These are phyloP conservation scores for Onygena corvina DNA, from an alignment of 2,329 filamentous ascomycete genomes.

Conservation along the genomic window DNA sequence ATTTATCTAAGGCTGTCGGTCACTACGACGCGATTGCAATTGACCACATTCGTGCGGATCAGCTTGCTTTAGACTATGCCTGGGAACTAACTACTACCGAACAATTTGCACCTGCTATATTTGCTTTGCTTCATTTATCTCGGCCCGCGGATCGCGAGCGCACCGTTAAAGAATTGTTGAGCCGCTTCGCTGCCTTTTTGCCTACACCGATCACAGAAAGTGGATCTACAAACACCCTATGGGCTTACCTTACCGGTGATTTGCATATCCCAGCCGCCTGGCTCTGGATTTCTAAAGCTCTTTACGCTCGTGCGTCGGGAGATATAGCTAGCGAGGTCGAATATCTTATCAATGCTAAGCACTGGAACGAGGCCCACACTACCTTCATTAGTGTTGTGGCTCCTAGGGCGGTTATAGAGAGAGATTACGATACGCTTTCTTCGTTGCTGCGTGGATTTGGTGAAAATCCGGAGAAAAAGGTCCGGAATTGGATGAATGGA, in stretches of 20 bases:
- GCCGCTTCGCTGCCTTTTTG: slow-evolving; percentile 57
- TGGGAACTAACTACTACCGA: slow-evolving; percentile 42
- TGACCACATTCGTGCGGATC: slow-evolving; percentile 51
- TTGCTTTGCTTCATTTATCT: slow-evolving; percentile 66
- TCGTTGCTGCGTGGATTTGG: slow-evolving; percentile 60
- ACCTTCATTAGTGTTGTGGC: slow-evolving; percentile 72
- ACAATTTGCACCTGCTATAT: slow-evolving; percentile 59
- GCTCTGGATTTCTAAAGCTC: slow-evolving; percentile 79
- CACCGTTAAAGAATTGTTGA: slow-evolving; percentile 60
- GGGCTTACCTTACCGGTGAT: slow-evolving; percentile 48
- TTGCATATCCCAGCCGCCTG: slow-evolving; percentile 62
- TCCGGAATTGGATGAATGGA: slow-evolving; percentile 64
- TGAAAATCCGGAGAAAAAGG: slow-evolving; percentile 45
- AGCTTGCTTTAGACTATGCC: slow-evolving; percentile 51
- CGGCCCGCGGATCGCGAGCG: slow-evolving; percentile 50
- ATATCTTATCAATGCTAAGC: slow-evolving; percentile 65
- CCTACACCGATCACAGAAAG: slow-evolving; percentile 44
- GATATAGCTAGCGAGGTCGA: slow-evolving; percentile 61
- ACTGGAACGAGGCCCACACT: slow-evolving; percentile 69
- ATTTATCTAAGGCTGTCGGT: slow-evolving; percentile 39
- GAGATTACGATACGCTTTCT: slow-evolving; percentile 60
- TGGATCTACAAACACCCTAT: slow-evolving; percentile 35
- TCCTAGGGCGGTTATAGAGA: slow-evolving; percentile 67
- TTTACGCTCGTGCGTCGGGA: slow-evolving; percentile 63
- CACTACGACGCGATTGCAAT: slow-evolving; percentile 42